These are phyloP conservation scores for Pseudogymnoascus sp. DNA, from an alignment of 2,329 filamentous ascomycete species.

Conservation along the genomic window DNA sequence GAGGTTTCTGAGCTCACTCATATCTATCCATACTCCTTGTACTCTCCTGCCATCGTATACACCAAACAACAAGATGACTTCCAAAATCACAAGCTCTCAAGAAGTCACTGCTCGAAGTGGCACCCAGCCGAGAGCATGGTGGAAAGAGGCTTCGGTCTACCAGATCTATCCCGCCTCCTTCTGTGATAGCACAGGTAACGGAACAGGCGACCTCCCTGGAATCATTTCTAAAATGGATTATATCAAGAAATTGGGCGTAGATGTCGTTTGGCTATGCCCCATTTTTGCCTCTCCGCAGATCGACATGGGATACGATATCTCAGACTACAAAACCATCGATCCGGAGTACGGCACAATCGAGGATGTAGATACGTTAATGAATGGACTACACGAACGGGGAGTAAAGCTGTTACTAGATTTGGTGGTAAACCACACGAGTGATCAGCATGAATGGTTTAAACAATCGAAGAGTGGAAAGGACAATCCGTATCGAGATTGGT, in stretches of 20 bases:
- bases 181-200: slow-evolving; percentile 46
- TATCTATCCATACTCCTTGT: background rate
- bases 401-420: slow-evolving; percentile 62
- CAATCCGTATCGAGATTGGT: slow-evolving; percentile 49
- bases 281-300: slow-evolving; percentile 53
- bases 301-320: slow-evolving; percentile 62
- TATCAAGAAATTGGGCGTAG: slow-evolving; percentile 47
- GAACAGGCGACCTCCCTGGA: slow-evolving; percentile 50
- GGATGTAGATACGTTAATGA: slow-evolving; percentile 53
- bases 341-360: slow-evolving; percentile 55
- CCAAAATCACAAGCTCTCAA: background rate
- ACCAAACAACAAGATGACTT: background rate
- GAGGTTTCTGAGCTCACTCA: background rate
- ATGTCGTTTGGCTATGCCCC: slow-evolving; percentile 57
- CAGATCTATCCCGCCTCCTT: slow-evolving; percentile 49
- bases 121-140: background rate
- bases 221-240: slow-evolving; percentile 52
- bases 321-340: slow-evolving; percentile 57
- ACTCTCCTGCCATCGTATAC: background rate
- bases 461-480: slow-evolving; percentile 41
- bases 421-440: slow-evolving; percentile 58
- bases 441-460: slow-evolving; percentile 47
- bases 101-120: background rate
- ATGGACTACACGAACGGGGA: slow-evolving; percentile 45
- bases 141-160: slow-evolving; percentile 30